Evolutionary conservation across 441 rosid genomes (phyloP), one percentile per base, ranked within the genome.

Genomic region (Dalechampia spathulata): DNA sequence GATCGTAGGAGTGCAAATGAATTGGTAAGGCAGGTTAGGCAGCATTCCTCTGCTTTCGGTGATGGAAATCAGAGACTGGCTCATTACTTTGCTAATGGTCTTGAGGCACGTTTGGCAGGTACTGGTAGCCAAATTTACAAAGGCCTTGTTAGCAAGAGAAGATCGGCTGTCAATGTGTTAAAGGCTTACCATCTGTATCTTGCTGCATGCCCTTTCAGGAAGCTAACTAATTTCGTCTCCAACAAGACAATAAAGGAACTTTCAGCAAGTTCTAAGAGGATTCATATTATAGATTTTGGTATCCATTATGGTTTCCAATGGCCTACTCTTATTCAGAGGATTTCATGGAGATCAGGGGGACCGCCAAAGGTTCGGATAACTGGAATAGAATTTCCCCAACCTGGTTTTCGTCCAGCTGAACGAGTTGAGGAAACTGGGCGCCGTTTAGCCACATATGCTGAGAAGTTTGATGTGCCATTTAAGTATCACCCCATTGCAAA

Each of bases 281-380:
- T 93, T 7, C 97, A 87, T 67, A 81, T 93, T 28, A 74, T 93
- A 45, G 96, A 93, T 67, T 86, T 93, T 19, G 99, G 99, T 23
- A 76, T 89, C 54, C 80, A 76, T 47, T 93, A 93, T 55, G 99
- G 99, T 21, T 93, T 85, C 60, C 99, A 93, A 37, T 93, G 97
- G 99, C 99, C 99, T 67, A 83, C 92, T 73, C 78, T 89, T 13
- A 87, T 93, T 49, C 87, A 81, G 62, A 79, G 85, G 1, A 60
- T 93, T 41, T 79, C 99, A 0, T 47, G 50, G 25, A 72, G 83
- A 53, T 48, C 47, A 1, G 80, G 68, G 0, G 95, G 90, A 39
- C 95, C 97, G 46, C 95, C 97, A 4, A 66, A 52, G 64, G 60
- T 93, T 61, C 92, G 95, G 0, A 82, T 93, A 12, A 93, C 99